Evolutionary conservation across 192 early-diverging fungal species (phyloP), one percentile per base, ranked within the genome.

Genomic region (Linnemannia elongata): DNA sequence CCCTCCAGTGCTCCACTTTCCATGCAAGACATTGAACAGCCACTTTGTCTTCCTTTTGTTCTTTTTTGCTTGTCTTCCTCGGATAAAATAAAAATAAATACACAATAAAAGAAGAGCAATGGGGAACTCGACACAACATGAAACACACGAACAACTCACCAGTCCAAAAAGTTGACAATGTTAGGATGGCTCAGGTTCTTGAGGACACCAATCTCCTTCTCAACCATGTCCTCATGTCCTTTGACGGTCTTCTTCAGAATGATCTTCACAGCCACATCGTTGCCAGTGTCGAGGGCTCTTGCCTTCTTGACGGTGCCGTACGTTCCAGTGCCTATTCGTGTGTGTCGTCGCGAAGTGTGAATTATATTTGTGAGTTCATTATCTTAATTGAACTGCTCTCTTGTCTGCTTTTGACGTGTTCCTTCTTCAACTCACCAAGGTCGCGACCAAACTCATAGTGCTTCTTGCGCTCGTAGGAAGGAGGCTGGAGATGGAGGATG

Each of bases 201-300:
- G 85, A 99, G 91, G 39, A 98, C 95, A 47, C 96, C 91, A 87
- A 99, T 97, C 88, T 99, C 98, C 87, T 96, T 95, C 63, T 95
- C 82, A 18, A 99, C 97, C 96, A 99, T 95, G 52, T 94, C 91
- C 79, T 95, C 96, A 76, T 97, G 94, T 55, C 94, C 95, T 42
- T 85, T 93, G 77, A 98, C 94, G 6, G 94, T 92, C 76, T 93
- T 92, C 87, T 98, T 98, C 85, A 93, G 93, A 88, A 99, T 98
- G 66, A 99, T 93, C 88, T 99, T 99, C 81, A 98, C 92, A 0
- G 98, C 98, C 35, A 96, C 96, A 39, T 93, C 91, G 36, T 94
- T 93, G 20, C 94, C 93, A 30, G 95, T 93, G n/a, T 91, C 93
- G 69, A 95, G 92, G 15, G 92, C 89, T 9, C 74, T 89, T n/a